Conservation (phyloP, 2,329 filamentous ascomycete genomes). For the Colletotrichum melonis region DNA sequence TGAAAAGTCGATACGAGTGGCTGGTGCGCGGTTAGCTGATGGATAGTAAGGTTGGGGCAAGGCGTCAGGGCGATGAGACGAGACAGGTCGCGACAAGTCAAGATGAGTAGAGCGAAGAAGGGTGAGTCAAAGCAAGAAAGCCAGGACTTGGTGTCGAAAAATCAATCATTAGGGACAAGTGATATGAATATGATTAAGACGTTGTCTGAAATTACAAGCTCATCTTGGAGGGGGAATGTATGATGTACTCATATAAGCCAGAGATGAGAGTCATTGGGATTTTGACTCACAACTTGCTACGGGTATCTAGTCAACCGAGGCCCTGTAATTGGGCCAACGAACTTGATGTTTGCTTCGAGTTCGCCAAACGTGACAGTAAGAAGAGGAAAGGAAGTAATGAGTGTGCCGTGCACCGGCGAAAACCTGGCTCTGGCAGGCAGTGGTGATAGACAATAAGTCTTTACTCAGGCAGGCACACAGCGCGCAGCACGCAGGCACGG, state of each 20-base stretch:
- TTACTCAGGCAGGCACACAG: no score
- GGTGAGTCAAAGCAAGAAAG: neutral
- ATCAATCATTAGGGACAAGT: neutral
- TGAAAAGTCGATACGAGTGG: neutral
- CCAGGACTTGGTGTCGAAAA: neutral
- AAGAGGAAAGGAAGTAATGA: neutral
- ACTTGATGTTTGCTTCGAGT: neutral
- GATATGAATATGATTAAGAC: neutral
- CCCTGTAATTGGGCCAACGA: neutral
- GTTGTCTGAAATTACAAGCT: neutral
- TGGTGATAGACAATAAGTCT: no score
- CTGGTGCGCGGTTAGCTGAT: slow-evolving; percentile 1
- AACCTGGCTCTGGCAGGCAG: no score
- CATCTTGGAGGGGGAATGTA: neutral
- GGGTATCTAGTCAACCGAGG: neutral
- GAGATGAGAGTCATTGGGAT: neutral
- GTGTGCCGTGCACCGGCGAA: no score
- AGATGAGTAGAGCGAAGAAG: neutral
- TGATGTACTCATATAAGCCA: neutral
- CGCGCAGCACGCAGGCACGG: no score
- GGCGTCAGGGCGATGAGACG: neutral
- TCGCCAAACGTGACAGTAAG: neutral
- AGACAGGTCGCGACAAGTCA: neutral
- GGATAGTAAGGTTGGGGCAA: neutral
- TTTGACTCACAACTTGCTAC: neutral